phyloP scores from a whole-genome alignment of 192 early-diverging fungal species.

The Podila clonocystis region DNA sequence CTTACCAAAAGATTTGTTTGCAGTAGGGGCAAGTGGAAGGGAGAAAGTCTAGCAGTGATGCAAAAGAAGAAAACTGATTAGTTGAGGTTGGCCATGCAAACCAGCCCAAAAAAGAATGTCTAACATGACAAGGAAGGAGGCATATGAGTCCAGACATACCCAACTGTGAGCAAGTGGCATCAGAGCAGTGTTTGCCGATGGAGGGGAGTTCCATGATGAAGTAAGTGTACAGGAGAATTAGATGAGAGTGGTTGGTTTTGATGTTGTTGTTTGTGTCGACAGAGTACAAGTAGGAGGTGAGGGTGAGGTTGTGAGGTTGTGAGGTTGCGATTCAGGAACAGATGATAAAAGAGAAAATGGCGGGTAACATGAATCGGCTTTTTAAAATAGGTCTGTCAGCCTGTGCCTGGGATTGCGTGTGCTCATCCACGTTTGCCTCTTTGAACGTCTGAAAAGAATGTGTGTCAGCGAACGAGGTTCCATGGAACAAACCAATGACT shows the following conservation, averaged over 20 bases:
- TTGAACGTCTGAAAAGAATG: too few relatives aligned
- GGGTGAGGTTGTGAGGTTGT: not conserved
- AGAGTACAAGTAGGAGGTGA: not conserved
- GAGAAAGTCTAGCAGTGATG: constrained; percentile 40
- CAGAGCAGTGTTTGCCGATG: constrained; percentile 72
- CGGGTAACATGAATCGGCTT: not conserved
- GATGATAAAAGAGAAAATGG: constrained; percentile 6
- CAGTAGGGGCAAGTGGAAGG: constrained; percentile 66
- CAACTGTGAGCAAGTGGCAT: constrained; percentile 65
- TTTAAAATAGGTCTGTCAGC: too few relatives aligned
- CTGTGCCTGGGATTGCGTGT: too few relatives aligned
- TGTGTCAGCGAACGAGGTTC: too few relatives aligned
- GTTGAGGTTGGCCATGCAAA: not conserved
- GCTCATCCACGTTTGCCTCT: too few relatives aligned
- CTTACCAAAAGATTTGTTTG: constrained; percentile 62
- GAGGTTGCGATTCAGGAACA: not conserved
- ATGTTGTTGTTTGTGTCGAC: not conserved
- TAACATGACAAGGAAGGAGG: not conserved
- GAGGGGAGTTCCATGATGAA: constrained; percentile 75
- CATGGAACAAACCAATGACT: too few relatives aligned
- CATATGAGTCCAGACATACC: constrained; percentile 23
- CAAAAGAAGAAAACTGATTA: not conserved
- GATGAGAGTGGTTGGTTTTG: not conserved
- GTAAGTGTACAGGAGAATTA: not conserved
- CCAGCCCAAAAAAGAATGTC: not conserved